phyloP scores from a whole-genome alignment of 441 rosid species.

The Adansonia gregorii region DNA sequence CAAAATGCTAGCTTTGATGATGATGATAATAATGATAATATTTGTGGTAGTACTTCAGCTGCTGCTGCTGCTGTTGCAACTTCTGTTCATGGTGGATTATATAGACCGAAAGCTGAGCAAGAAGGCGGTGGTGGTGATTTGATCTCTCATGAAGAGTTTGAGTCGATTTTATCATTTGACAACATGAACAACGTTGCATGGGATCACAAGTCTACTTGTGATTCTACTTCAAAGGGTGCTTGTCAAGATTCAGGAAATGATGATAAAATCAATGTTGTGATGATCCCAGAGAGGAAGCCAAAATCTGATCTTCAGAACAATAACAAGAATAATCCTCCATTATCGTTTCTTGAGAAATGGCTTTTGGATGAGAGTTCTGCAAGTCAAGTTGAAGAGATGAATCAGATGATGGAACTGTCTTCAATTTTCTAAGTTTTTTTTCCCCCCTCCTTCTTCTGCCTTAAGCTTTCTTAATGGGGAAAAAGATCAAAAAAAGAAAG shows the following conservation, averaged over 20 bases:
- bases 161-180: conserved; percentile 61
- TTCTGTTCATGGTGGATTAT: conserved; percentile 28
- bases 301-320: conserved; percentile 36
- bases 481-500: background rate
- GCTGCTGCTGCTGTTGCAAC: background rate
- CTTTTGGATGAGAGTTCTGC: conserved; percentile 73
- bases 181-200: conserved; percentile 50
- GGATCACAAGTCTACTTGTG: conserved; percentile 44
- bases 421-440: conserved; percentile 56
- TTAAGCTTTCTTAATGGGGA: conserved; percentile 9
- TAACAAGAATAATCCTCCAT: conserved; percentile 47
- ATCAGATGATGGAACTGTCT: conserved; percentile 64
- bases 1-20: conserved; percentile 9
- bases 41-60: conserved; percentile 21
- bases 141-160: conserved; percentile 54
- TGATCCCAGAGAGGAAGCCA: conserved; percentile 31
- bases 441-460: background rate
- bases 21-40: conserved; percentile 20
- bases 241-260: conserved; percentile 31
- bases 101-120: conserved; percentile 45
- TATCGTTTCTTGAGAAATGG: conserved; percentile 94
- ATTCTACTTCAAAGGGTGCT: conserved; percentile 34
- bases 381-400: conserved; percentile 69
- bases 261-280: conserved; percentile 26
- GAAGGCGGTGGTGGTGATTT: conserved; percentile 38